Evolutionary conservation across 2,329 filamentous ascomycete species (phyloP), one percentile per base, ranked within the genome.

Genomic region (Colletotrichum sp.): DNA sequence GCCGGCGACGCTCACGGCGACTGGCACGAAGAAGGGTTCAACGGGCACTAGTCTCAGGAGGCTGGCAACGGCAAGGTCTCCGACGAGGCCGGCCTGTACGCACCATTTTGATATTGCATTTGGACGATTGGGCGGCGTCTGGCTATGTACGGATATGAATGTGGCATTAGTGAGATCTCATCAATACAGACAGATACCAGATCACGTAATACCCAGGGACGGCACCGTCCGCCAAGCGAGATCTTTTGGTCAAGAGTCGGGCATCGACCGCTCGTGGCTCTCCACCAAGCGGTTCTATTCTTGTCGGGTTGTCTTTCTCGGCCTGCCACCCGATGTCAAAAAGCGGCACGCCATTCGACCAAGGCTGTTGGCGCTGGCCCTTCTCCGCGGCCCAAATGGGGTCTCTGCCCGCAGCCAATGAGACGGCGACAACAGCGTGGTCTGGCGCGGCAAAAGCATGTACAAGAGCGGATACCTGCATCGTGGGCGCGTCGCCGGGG

Each of bases 11-110:
- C 84, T 26, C 85, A 89, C 72, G 90, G 90, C 63, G 88, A 91
- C 77, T 94, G 93, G 93, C 90, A 92, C 78, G 89, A 93, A 80
- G 92, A 93, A 78, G 90, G 89, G 7, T 93, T 93, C 82, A 84
- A 85, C 78, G 86, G 82, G 67, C 83, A 84, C 74, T 86, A 77
- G 78, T 32, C 48, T 55, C 32, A 55, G 34, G 34, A 61, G 36
- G 36, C 30, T 28, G 64, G 57, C 32, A 43, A 67, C 13, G 39
- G 63, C 13, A 61, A 21, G 39, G 16, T 32, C 39, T 15, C n/a
- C 15, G 48, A 66, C 28, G 18, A 15, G 24, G 43, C 60, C 26
- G 63, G 24, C 28, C 13, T 72, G n/a, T n/a, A n/a, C n/a, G n/a
- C n/a, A n/a, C n/a, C n/a, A 65, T 67, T 65, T 52, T 76, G 59